phyloP scores from a whole-genome alignment of 495 filamentous ascomycete species.

The Daldinia decipiens region DNA sequence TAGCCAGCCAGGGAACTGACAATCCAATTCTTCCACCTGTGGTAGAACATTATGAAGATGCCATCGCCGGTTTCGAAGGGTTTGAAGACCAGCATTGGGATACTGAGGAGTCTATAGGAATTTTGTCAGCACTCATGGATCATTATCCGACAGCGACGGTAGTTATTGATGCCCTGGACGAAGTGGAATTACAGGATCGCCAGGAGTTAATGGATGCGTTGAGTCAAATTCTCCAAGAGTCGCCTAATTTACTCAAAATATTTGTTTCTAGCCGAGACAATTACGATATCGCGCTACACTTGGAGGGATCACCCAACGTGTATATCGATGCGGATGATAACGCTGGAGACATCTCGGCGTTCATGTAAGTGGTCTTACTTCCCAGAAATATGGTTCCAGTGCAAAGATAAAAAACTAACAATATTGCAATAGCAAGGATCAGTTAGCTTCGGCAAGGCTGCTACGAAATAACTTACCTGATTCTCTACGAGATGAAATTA shows the following conservation, averaged over 20 bases:
- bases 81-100: not conserved
- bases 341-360: not conserved
- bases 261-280: not conserved
- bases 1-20: not conserved
- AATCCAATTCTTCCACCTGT: not conserved
- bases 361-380: not conserved
- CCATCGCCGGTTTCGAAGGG: not conserved
- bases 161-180: not conserved
- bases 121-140: not conserved
- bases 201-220: not conserved
- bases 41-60: not conserved
- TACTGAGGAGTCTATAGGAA: not conserved
- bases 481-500: not conserved
- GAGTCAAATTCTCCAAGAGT: not conserved
- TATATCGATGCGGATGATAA: slow-evolving; percentile 1
- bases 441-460: not conserved
- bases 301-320: not conserved
- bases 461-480: not conserved
- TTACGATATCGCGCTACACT: not conserved
- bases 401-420: not conserved
- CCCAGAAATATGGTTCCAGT: not conserved
- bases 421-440: not conserved
- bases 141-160: not conserved
- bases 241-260: not conserved
- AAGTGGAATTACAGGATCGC: not conserved